Base-by-base conservation (phyloP, 352 stramenopile genomes). In the Globisporangium acanthophoron region DNA sequence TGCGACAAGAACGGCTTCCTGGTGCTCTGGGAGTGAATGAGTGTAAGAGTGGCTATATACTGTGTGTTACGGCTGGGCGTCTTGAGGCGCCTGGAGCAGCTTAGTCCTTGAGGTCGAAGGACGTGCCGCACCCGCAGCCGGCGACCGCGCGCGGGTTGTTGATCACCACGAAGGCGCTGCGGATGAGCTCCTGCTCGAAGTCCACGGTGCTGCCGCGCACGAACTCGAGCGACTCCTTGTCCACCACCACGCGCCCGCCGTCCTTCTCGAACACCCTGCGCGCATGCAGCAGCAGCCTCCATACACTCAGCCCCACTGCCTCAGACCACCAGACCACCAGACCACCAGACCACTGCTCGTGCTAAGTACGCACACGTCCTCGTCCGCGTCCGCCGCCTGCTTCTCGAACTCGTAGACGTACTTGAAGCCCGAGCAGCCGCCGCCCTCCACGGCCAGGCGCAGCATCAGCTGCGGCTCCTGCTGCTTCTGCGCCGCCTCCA, bases 151-250 rank as follows among this genome's bases (percentile, higher is more conserved):
- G 95, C 39, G 97, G 97, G 81, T 99, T 99, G 67, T 98, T 96
- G 64, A 97, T 68, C 20, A 99, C 82, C 7, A 85, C 90, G 74
- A 99, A 99, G 29, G 90, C 82, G 62, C 82, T 97, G 48, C 96
- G 93, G 62, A 99, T 99, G 69, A 99, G 92, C 71, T 99, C 96
- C 63, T 98, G 83, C 50, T 97, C 92, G 65, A 92, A 99, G 70
- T 99, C 96, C 54, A 99, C 80, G 8, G 92, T 99, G 56, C 90
- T 94, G 60, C 84, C 84, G 64, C 74, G 71, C 48, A 99, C 82
- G 21, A 99, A 92, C 49, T 98, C 92, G 35, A 99, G 80, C 44
- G 93, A 98, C 51, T 85, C 82, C 55, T 88, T 89, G 70, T 98
- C 93, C 49, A 98, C 85, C 46, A 98, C 90, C 48, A 98, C 80